Conservation (phyloP, 306 rosid genomes). For the Malus asiatica region DNA sequence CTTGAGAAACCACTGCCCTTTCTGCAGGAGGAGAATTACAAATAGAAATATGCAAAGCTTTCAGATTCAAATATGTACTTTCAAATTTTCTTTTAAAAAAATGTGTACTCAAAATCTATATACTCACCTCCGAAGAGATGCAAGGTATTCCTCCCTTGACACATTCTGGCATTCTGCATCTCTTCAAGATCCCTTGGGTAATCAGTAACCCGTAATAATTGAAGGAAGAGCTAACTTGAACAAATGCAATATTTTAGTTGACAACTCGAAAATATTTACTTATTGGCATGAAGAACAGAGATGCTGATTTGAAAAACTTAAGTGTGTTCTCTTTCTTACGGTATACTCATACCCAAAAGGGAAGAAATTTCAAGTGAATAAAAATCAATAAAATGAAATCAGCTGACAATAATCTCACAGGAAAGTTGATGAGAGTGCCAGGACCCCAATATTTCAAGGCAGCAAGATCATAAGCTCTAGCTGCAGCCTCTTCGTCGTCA, state of each 20-base stretch:
- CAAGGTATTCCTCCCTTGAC: too few species aligned
- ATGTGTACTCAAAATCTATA: neutral
- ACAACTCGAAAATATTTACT: too few species aligned
- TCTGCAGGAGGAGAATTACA: slow-evolving; percentile 44
- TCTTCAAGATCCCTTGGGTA: too few species aligned
- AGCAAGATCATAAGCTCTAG: slow-evolving; percentile 98
- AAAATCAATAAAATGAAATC: neutral
- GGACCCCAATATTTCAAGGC: slow-evolving; percentile 99
- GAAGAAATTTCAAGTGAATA: neutral
- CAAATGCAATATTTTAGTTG: neutral
- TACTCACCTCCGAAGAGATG: slow-evolving; percentile 55
- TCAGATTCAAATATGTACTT: slow-evolving; percentile 9
- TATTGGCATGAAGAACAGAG: slow-evolving; percentile 6
- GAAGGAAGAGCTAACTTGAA: neutral
- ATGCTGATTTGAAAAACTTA: neutral
- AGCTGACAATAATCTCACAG: slow-evolving; percentile 47
- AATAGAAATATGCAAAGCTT: slow-evolving; percentile 20
- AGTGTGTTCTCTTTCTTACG: neutral
- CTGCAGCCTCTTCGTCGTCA: slow-evolving; percentile 99
- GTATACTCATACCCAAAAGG: neutral
- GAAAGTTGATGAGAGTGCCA: slow-evolving; percentile 92
- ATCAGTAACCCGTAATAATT: too few species aligned
- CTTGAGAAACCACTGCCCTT: slow-evolving; percentile 99
- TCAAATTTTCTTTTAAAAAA: neutral
- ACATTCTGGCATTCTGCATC: too few species aligned